Evolutionary conservation across 495 filamentous ascomycete genomes (phyloP), one percentile per base, ranked within the genome.

Genomic region (Arthonia radiata): DNA sequence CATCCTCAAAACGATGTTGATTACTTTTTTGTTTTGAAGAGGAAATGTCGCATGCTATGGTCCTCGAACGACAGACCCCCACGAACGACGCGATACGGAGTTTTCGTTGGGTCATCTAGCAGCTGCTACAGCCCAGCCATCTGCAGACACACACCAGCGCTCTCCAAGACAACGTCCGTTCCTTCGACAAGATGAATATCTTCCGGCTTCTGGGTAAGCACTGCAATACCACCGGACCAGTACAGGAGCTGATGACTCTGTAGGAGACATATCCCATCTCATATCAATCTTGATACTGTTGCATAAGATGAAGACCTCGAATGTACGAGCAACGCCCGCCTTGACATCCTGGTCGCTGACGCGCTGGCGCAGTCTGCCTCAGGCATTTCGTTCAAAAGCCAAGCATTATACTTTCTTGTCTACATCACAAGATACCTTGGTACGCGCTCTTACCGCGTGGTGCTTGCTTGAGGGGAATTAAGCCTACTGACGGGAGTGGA

Each of bases 381-480:
- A 8, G 86, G 86, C 33, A 74, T 97, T 50, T 94, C 86, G 4
- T 92, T 94, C 61, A 94, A 94, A 48, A 91, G 86, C 28, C 86
- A 97, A 59, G 71, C 67, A 15, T 56, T 97, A 19, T 97, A 97
- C 51, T 50, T 94, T 34, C 54, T 90, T 19, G 89, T 97, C 30
- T 97, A 94, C 49, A 41, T 82, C 13, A 83, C 81, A 25, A 65
- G 86, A 32, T 97, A 97, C 52, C 64, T 93, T 32, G 79, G 74
- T 79, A 47, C 27, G 61, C 31, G 28, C 26, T 15, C 28, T 15
- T n/a, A 13, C 17, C 15, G 7, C 14, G 9, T 23, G 15, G 13
- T 13, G 16, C 13, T 11, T 18, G 17, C 18, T 26, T 24, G 25
- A 34, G 27, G 24, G 24, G 13, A 32, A 4, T 24, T 12, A 14